Evolutionary conservation across 2,329 filamentous ascomycete species (phyloP).

Genomic region (Dactylellina haptotyla): DNA sequence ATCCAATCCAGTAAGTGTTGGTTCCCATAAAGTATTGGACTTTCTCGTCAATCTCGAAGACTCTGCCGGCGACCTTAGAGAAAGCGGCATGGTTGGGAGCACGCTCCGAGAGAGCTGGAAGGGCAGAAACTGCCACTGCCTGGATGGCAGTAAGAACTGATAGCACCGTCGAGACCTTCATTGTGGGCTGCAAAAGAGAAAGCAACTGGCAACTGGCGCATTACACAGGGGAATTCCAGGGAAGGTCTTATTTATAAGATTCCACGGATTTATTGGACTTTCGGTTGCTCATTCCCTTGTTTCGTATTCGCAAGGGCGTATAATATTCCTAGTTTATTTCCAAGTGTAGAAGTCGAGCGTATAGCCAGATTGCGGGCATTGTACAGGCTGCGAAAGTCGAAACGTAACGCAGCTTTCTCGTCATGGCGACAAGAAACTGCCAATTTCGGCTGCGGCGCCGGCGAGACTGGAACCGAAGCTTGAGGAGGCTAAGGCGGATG

Average conservation of each 20-base stretch:
- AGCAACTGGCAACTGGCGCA: conserved; percentile 11
- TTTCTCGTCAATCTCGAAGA: conserved; percentile 50
- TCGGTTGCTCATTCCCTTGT: too few species aligned
- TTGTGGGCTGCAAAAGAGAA: conserved; percentile 3
- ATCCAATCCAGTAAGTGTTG: conserved; percentile 52
- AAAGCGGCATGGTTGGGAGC: conserved; percentile 48
- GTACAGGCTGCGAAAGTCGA: too few species aligned
- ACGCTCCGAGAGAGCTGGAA: conserved; percentile 35
- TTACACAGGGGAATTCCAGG: neutral
- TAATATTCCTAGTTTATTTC: too few species aligned
- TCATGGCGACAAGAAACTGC: conserved; percentile 20
- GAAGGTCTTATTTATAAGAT: conserved; percentile 30
- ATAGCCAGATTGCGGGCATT: too few species aligned
- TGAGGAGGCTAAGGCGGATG: conserved; percentile 34
- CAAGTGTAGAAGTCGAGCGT: too few species aligned
- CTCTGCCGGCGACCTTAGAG: conserved; percentile 22
- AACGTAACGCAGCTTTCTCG: neutral
- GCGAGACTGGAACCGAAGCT: conserved; percentile 49
- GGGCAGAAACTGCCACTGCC: conserved; percentile 35
- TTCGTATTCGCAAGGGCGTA: too few species aligned
- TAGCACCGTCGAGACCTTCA: conserved; percentile 44
- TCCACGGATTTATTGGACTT: neutral
- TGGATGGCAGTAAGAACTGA: conserved; percentile 34
- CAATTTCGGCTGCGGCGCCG: conserved; percentile 30
- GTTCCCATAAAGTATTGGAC: conserved; percentile 54